Evolutionary conservation across 2,329 filamentous ascomycete species (phyloP), one percentile per base, ranked within the genome.

Genomic region (Neonectria magnoliae): DNA sequence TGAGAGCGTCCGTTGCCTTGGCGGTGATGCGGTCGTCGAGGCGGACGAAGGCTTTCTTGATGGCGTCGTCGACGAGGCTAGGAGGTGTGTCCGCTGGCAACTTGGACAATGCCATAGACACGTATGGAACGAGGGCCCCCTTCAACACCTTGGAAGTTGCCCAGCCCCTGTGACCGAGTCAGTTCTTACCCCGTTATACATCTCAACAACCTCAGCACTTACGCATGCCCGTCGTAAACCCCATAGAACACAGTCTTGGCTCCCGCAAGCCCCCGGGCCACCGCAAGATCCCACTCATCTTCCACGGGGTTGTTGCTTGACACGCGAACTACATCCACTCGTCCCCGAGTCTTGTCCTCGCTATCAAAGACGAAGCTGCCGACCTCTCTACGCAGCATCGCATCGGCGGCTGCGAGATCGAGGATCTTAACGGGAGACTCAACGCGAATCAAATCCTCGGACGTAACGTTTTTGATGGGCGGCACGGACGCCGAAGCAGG

Each of bases 1-100:
- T 64, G 22, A 76, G 62, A 4, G 81, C 77, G 8, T 75, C 68
- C 11, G 75, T 71, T 6, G 81, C 82, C 2, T 63, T 70, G 22
- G 67, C 62, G 73, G 82, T 85, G 44, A 91, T 84, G 66, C 85
- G 84, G 54, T 88, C 82, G 71, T 91, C 88, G 0, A 88, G 81
- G 48, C 82, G 81, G 2, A 83, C 77, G 71, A 91, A 91, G 25
- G 84, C 81, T 56, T 83, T 81, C 76, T 85, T 86, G 78, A 91
- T 88, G 4, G 85, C 85, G 13, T 74, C 75, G 31, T 85, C 83
- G 25, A 90, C 81, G 3, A 82, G 79, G 11, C 84, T 79, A 58
- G 83, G 81, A 20, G 85, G 79, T 10, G 69, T 73, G 14, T 16
- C 65, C n/a, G 67, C 20, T 0, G 74, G 65, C 1, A 84, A 68